phyloP scores from a whole-genome alignment of 169 alveolate species.

The Eimeria tenella region DNA sequence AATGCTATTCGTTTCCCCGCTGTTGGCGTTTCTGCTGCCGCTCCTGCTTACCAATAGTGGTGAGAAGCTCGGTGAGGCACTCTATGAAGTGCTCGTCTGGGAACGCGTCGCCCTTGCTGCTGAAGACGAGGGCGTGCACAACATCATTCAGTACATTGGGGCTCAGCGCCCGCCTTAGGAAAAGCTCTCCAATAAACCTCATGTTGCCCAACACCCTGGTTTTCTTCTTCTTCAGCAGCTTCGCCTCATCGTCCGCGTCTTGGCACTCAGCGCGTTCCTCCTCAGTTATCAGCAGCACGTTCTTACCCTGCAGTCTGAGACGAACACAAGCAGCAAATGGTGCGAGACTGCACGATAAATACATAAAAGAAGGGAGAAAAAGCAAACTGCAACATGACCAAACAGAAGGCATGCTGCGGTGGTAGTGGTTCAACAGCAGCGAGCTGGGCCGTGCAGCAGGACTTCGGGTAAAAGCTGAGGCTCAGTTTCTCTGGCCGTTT shows the following conservation, averaged over 20 bases:
- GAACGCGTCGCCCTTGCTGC: constrained; percentile 83
- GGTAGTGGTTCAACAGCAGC: background rate
- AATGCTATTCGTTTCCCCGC: background rate
- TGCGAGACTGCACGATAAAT: background rate
- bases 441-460: too few species aligned
- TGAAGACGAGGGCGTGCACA: constrained; percentile 88
- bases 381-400: background rate
- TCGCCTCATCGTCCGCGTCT: constrained; percentile 76
- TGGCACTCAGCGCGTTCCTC: constrained; percentile 81
- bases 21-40: background rate
- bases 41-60: constrained; percentile 60
- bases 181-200: constrained; percentile 92
- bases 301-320: constrained; percentile 84
- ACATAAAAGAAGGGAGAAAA: too few species aligned
- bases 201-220: constrained; percentile 91
- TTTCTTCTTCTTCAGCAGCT: constrained; percentile 81
- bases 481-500: too few species aligned
- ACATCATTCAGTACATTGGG: constrained; percentile 91
- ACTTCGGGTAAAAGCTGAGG: too few species aligned
- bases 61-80: constrained; percentile 84
- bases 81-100: constrained; percentile 93
- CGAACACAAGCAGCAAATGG: background rate
- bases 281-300: constrained; percentile 87
- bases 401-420: background rate
- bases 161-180: constrained; percentile 89